Evolutionary conservation across 2,329 filamentous ascomycete genomes (phyloP).

Genomic region (Sphaerulina vaccinii): DNA sequence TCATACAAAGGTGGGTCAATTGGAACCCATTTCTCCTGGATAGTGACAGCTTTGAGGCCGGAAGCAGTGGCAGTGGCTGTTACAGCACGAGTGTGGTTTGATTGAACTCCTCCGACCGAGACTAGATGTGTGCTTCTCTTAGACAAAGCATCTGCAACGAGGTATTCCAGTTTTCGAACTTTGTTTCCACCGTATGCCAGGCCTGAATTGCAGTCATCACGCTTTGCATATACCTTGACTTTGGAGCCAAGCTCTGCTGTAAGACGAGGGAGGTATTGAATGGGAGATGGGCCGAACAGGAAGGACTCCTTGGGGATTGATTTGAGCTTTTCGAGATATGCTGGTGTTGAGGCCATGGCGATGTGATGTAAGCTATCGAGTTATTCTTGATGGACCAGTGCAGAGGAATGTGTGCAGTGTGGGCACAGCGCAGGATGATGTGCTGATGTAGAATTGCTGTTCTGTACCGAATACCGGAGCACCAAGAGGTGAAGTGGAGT

Average conservation of each 20-base stretch:
- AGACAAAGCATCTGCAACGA: conserved; percentile 37
- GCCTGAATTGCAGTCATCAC: conserved; percentile 59
- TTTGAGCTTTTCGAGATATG: conserved; percentile 26
- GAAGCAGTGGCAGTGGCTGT: conserved; percentile 37
- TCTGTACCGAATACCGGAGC: conserved; percentile 5
- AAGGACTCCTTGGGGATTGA: conserved; percentile 60
- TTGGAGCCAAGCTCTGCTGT: conserved; percentile 57
- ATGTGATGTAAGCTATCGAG: not conserved
- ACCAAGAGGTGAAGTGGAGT: conserved; percentile 1
- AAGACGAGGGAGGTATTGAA: conserved; percentile 66
- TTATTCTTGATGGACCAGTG: no score
- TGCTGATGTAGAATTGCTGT: not conserved
- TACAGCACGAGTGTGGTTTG: conserved; percentile 41
- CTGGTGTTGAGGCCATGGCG: conserved; percentile 15
- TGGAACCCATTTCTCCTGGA: conserved; percentile 37
- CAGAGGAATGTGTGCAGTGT: no score
- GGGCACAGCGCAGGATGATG: not conserved
- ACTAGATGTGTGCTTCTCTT: conserved; percentile 36
- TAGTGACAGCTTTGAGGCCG: conserved; percentile 35
- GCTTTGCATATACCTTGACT: conserved; percentile 65
- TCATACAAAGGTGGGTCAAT: conserved; percentile 32
- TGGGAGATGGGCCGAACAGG: conserved; percentile 67
- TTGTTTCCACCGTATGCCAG: conserved; percentile 43
- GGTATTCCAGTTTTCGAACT: conserved; percentile 41
- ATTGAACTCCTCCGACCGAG: conserved; percentile 40